Evolutionary conservation across 2,329 filamentous ascomycete species (phyloP).

Genomic region (Pyrenophora seminiperda): DNA sequence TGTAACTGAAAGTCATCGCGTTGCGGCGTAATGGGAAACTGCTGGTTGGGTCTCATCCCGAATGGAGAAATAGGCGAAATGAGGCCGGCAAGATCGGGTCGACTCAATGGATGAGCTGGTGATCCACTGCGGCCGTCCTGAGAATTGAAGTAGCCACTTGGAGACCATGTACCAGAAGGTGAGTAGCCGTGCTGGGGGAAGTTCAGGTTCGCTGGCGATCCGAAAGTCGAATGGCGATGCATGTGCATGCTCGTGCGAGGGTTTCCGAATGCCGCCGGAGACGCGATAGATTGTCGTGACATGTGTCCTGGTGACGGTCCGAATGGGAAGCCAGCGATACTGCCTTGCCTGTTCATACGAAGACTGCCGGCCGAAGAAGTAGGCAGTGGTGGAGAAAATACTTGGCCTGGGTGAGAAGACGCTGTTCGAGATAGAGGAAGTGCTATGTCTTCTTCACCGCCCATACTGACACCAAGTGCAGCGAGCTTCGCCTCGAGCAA

Average conservation of each 20-base stretch:
- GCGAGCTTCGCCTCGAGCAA: slow-evolving; percentile 90
- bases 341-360: slow-evolving; percentile 60
- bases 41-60: slow-evolving; percentile 48
- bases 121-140: slow-evolving; percentile 52
- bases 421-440: slow-evolving; percentile 71
- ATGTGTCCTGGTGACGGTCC: slow-evolving; percentile 60
- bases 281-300: slow-evolving; percentile 68
- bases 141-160: slow-evolving; percentile 44
- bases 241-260: slow-evolving; percentile 62
- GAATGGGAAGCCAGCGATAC: slow-evolving; percentile 66
- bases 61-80: slow-evolving; percentile 66
- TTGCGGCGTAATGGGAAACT: slow-evolving; percentile 51
- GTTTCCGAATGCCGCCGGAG: slow-evolving; percentile 70
- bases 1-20: slow-evolving; percentile 51
- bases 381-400: slow-evolving; percentile 83
- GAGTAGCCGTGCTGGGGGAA: slow-evolving; percentile 67
- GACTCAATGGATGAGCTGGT: slow-evolving; percentile 46
- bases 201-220: slow-evolving; percentile 72
- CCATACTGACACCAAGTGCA: slow-evolving; percentile 84
- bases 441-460: slow-evolving; percentile 67
- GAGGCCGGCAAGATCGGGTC: slow-evolving; percentile 45
- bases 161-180: slow-evolving; percentile 53
- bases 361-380: slow-evolving; percentile 78
- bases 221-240: slow-evolving; percentile 72
- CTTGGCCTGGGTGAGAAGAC: slow-evolving; percentile 73